Evolutionary conservation across 306 rosid species (phyloP).

Genomic region (Quillaja saponaria): DNA sequence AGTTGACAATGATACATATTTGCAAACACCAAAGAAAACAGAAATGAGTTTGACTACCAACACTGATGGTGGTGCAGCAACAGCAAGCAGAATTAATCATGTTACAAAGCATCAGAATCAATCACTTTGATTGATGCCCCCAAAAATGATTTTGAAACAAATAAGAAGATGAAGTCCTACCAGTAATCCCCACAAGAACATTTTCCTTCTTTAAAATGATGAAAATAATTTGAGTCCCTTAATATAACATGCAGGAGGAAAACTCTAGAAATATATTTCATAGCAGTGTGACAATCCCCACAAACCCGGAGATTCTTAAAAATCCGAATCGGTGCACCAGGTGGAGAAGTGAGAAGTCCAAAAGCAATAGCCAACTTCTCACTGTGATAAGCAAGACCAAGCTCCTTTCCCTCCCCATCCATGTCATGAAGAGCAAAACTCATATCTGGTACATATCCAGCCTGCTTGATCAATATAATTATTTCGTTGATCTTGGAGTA

Average conservation of each 20-base stretch:
- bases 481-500: slow-evolving; percentile 67
- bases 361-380: slow-evolving; percentile 92
- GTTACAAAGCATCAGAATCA: slow-evolving; percentile 13
- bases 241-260: slow-evolving; percentile 64
- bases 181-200: slow-evolving; percentile 90
- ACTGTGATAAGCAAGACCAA: slow-evolving; percentile 91
- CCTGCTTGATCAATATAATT: slow-evolving; percentile 62
- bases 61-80: slow-evolving; percentile 19
- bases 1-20: slow-evolving; percentile 9
- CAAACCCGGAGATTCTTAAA: slow-evolving; percentile 94
- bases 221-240: slow-evolving; percentile 87
- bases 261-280: slow-evolving; percentile 62
- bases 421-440: slow-evolving; percentile 80
- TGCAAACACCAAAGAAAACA: slow-evolving; percentile 13
- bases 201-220: slow-evolving; percentile 73
- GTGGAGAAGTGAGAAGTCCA: slow-evolving; percentile 66
- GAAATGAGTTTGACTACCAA: not conserved
- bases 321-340: slow-evolving; percentile 62
- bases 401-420: slow-evolving; percentile 92
- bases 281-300: slow-evolving; percentile 92
- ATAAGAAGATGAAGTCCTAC: slow-evolving; percentile 41
- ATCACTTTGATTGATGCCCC: not conserved
- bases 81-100: slow-evolving; percentile 18
- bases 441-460: slow-evolving; percentile 83
- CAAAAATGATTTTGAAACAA: slow-evolving; percentile 11